These are phyloP conservation scores for Apophysomyces elegans DNA, from an alignment of 371 early-diverging fungal species.

Conservation along the genomic window DNA sequence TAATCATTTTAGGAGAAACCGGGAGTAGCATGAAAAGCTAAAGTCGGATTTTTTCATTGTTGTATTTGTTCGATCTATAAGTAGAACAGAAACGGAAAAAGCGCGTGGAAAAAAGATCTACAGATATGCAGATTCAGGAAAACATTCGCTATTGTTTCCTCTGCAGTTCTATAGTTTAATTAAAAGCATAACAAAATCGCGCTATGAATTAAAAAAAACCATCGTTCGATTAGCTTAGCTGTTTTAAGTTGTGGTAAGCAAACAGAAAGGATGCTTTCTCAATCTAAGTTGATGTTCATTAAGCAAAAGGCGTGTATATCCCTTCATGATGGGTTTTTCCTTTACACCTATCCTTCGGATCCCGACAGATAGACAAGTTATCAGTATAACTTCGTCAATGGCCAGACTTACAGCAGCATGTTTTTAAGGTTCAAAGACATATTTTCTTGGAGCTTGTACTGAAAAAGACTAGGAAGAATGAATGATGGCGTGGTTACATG, in stretches of 20 bases:
- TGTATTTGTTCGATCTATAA: background rate
- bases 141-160: background rate
- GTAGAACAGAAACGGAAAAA: background rate
- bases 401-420: conserved; percentile 53
- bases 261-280: too few species aligned
- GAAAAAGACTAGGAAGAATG: conserved; percentile 93
- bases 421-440: conserved; percentile 48
- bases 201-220: too few species aligned
- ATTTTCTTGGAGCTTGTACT: conserved; percentile 71
- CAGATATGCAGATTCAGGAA: background rate
- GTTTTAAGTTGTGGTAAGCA: too few species aligned
- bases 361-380: conserved; percentile 55
- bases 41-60: conserved; percentile 6
- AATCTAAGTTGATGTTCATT: too few species aligned
- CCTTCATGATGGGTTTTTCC: too few species aligned
- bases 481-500: conserved; percentile 94
- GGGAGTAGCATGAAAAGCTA: background rate
- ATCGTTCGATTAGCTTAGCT: too few species aligned
- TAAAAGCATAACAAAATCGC: too few species aligned
- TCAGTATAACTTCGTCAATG: conserved; percentile 63
- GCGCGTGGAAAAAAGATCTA: conserved; percentile 1
- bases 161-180: too few species aligned
- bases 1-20: background rate
- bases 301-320: too few species aligned
- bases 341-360: conserved; percentile 18